Evolutionary conservation across 1,284 basidiomycete species (phyloP).

Genomic region (Trichosporon coremiiforme): DNA sequence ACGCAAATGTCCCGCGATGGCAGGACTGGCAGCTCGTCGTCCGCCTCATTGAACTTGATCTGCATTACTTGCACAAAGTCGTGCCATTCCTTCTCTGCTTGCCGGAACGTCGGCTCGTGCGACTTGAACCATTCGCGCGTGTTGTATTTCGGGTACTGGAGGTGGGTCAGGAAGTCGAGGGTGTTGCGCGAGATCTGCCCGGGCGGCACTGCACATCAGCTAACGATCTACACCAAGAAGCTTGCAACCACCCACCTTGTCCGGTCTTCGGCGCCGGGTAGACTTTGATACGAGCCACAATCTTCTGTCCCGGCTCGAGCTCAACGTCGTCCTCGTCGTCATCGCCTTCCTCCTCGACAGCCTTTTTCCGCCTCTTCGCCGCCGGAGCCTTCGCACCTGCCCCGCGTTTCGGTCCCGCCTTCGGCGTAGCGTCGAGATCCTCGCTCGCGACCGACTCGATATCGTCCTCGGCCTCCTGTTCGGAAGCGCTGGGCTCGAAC

Average conservation of each 20-base stretch:
- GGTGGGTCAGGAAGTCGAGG: slow-evolving; percentile 70
- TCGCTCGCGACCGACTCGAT: slow-evolving; percentile 39
- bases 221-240: background rate
- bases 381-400: background rate
- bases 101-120: slow-evolving; percentile 74
- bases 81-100: slow-evolving; percentile 84
- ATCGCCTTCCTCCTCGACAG: slow-evolving; percentile 29
- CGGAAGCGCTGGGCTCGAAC: slow-evolving; percentile 23
- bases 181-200: slow-evolving; percentile 85
- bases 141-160: slow-evolving; percentile 75
- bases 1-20: slow-evolving; percentile 85
- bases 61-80: slow-evolving; percentile 74
- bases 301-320: slow-evolving; percentile 44
- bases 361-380: background rate
- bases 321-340: slow-evolving; percentile 41
- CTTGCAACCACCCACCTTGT: slow-evolving; percentile 62
- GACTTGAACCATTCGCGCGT: slow-evolving; percentile 74
- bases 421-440: slow-evolving; percentile 40
- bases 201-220: slow-evolving; percentile 65
- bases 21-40: slow-evolving; percentile 76
- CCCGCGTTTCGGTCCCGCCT: slow-evolving; percentile 18
- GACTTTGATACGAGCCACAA: slow-evolving; percentile 54
- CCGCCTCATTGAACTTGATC: slow-evolving; percentile 67
- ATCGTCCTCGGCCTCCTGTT: slow-evolving; percentile 29
- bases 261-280: slow-evolving; percentile 72